These are phyloP conservation scores for Chaetomidium leptoderma DNA, from an alignment of 495 filamentous ascomycete species.

Conservation along the genomic window DNA sequence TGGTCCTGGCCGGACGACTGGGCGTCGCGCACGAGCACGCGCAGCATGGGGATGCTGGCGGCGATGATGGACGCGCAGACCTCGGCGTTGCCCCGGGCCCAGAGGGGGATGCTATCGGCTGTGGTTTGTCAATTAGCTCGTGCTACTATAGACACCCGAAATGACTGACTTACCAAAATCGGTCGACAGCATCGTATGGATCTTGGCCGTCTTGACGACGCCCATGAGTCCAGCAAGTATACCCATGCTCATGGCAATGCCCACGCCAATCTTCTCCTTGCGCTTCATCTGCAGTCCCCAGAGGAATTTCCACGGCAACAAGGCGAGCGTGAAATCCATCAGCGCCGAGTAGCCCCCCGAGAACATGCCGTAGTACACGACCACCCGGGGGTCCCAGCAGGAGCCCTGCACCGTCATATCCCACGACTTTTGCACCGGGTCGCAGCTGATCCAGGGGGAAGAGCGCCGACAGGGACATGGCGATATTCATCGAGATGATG, in stretches of 20 bases:
- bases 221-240: constrained; percentile 24
- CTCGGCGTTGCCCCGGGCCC: constrained; percentile 23
- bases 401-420: constrained; percentile 18
- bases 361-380: constrained; percentile 21
- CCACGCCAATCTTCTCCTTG: constrained; percentile 36
- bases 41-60: constrained; percentile 29
- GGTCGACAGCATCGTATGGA: constrained; percentile 12
- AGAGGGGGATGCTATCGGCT: constrained; percentile 16
- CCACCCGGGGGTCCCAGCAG: constrained; percentile 28
- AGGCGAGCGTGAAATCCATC: constrained; percentile 34
- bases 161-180: constrained; percentile 13
- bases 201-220: constrained; percentile 21
- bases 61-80: constrained; percentile 25
- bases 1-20: constrained; percentile 7
- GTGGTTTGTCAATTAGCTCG: not conserved
- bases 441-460: constrained; percentile 27
- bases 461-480: constrained; percentile 17
- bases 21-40: constrained; percentile 24
- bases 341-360: constrained; percentile 31
- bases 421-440: constrained; percentile 32
- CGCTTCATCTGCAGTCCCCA: constrained; percentile 33
- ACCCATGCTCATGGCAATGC: constrained; percentile 38
- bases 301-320: constrained; percentile 36
- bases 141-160: too few species aligned
- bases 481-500: constrained; percentile 25